Conservation (phyloP, 2,329 filamentous ascomycete genomes). For the Xylariaceae sp. region DNA sequence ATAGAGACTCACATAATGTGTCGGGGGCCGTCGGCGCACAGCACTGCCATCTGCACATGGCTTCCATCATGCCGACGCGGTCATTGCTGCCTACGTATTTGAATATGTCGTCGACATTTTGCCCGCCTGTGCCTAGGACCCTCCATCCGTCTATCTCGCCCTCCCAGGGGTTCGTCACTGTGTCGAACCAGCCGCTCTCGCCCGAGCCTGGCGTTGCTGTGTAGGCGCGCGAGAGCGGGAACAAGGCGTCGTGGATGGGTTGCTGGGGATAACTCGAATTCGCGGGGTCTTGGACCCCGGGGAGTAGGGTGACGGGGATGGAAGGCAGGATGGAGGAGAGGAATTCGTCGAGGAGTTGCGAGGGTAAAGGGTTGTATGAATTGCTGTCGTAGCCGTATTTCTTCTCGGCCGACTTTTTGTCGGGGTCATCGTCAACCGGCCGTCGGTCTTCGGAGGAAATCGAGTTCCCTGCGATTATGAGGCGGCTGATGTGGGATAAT, state of each 20-base stretch:
- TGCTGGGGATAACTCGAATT: slow-evolving; percentile 90
- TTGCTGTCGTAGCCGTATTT: slow-evolving; percentile 94
- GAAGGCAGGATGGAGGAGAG: slow-evolving; percentile 76
- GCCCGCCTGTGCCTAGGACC: slow-evolving; percentile 79
- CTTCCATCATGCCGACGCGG: slow-evolving; percentile 85
- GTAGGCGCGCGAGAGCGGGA: slow-evolving; percentile 70
- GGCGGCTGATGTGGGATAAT: slow-evolving; percentile 67
- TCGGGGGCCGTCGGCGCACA: slow-evolving; percentile 92
- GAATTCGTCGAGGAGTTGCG: slow-evolving; percentile 78
- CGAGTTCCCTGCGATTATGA: slow-evolving; percentile 91
- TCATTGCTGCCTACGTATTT: slow-evolving; percentile 81
- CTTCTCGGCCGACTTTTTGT: slow-evolving; percentile 53
- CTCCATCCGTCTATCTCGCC: slow-evolving; percentile 88
- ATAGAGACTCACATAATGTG: slow-evolving; percentile 69
- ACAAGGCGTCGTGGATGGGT: slow-evolving; percentile 87
- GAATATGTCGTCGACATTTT: slow-evolving; percentile 90
- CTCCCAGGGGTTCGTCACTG: slow-evolving; percentile 90
- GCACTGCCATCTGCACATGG: slow-evolving; percentile 87
- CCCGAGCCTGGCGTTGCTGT: slow-evolving; percentile 43
- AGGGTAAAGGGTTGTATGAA: slow-evolving; percentile 81
- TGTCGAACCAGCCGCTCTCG: slow-evolving; percentile 73
- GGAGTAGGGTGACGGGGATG: slow-evolving; percentile 83
- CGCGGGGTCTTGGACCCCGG: slow-evolving; percentile 79
- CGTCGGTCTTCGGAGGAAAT: slow-evolving; percentile 47
- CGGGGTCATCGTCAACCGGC: slow-evolving; percentile 36